A percentile compares a stretch with the other conserved stretches of the same genome.
Conservation (phyloP, 2,329 filamentous ascomycete species). For the Sporothrix inflata region DNA sequence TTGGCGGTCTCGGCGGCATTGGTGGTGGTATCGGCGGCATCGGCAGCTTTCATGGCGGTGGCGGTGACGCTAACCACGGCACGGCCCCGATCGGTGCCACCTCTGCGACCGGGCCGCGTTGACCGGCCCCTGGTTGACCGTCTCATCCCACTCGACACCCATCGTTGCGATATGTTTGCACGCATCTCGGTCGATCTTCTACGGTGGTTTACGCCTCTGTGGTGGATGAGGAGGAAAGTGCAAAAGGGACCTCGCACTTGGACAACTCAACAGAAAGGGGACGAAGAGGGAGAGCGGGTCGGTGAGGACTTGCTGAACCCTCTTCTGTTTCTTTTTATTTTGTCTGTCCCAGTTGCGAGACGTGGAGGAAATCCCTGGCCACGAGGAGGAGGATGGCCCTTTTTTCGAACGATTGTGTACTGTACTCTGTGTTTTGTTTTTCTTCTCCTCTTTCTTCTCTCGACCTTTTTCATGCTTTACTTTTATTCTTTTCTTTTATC, state of each 20-base stretch:
- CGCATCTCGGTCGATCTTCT: neutral
- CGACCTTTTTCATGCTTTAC: neutral
- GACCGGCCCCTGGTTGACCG: too few relatives aligned
- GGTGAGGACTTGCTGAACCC: conserved; percentile 29
- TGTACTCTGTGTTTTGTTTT: conserved; percentile 5
- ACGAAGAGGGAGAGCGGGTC: conserved; percentile 27
- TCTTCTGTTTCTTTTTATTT: neutral
- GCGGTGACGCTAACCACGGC: neutral
- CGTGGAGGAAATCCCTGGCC: neutral
- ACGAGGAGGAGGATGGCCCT: neutral
- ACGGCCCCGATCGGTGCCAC: neutral
- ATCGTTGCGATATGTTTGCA: neutral
- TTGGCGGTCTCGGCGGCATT: neutral
- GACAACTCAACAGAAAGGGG: neutral
- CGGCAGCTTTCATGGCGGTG: neutral
- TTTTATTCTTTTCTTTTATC: neutral
- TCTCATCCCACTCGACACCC: too few relatives aligned
- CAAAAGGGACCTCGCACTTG: neutral
- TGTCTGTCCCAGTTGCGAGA: neutral
- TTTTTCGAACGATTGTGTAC: neutral
- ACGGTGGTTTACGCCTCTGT: neutral
- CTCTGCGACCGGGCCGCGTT: neutral
- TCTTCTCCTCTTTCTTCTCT: neutral
- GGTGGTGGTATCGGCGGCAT: neutral
- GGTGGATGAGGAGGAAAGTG: neutral